Evolutionary conservation across 2,329 filamentous ascomycete genomes (phyloP), one percentile per base, ranked within the genome.

Genomic region (Ascochyta pisi): DNA sequence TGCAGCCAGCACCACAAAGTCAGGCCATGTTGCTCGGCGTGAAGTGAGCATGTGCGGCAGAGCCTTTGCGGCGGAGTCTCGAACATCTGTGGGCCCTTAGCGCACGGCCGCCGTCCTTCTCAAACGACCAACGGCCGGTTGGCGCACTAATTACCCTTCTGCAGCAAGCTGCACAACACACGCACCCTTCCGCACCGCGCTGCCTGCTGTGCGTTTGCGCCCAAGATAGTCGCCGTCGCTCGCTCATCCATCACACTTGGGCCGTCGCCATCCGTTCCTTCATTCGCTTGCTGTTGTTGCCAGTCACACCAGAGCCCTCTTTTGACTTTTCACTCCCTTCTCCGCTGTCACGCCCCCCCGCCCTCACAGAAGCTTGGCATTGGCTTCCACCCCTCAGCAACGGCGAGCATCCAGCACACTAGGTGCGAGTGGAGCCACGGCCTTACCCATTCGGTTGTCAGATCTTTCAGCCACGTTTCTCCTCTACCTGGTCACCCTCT

Each of bases 391-490:
- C 53, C 53, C 38, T 47, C 53, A 56, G 42, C 58, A 61, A 31
- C 27, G 39, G 49, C 29, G 34, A 48, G 27, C 50, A 47, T 41
- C 43, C 27, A 44, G 50, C 50, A 50, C 43, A 47, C 43, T 57
- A 55, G 55, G 53, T 55, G 43, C 50, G 22, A 59, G 56, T 62
- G 61, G 60, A 63, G 62, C 61, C 57, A 61, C 59, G 57, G 50
- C 58, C 57, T 63, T 63, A 58, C 61, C 57, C 59, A 61, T 63
- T 59, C 58, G 58, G 61, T 41, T 57, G 61, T 52, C 61, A 65
- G 53, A 59, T 62, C 64, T 60, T 60, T 57, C 64, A 68, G 64
- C 65, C 64, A 65, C 65, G 62, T 65, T 60, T 63, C 57, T 47
- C 33, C 41, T 59, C 58, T 54, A 57, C 61, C 62, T 53, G 57